Base-by-base conservation (phyloP, 1,284 basidiomycete species). In the Porogramme epimiltina region DNA sequence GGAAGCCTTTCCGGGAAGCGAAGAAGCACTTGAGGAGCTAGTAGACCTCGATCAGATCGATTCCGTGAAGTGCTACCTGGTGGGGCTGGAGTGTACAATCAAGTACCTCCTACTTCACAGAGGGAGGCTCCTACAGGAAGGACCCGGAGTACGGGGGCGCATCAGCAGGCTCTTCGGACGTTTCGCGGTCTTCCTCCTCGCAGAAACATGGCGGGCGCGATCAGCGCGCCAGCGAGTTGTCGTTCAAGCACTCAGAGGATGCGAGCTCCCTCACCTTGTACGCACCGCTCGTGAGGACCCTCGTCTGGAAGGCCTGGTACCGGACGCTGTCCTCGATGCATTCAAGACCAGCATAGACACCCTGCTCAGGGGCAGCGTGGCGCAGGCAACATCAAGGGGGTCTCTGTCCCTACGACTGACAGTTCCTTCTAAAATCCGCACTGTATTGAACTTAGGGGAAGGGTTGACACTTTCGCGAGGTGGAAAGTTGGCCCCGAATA, bases 51-150 rank as follows among this genome's bases (percentile, higher is more conserved):
- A 56, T 33, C 42, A 47, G 22, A 36, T 43, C 48, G 41, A 42
- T 18, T 50, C 55, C 20, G 41, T 56, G 45, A 51, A 43, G 33
- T 37, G 49, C 45, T 56, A 56, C 40, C 39, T 56, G 33, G 49
- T 48, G 6, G 55, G 51, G 1, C 31, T 56, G 25, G 51, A 48
- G 20, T 36, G 43, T 18, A 41, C 47, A 5, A 28, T 53, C 18
- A 47, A 48, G n/a, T 56, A 56, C 26, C 55, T 56, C 19, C 42
- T 56, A 4, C 51, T 34, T 2, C 55, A 56, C 11, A 34, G 45
- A 19, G 23, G 22, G 2, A 24, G 25, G 1, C 34, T 56, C 2
- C 26, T 37, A 3, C 43, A 37, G 23, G 47, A 33, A 16, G 44
- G 48, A 1, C 24, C 45, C 10, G 28, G 50, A 3, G 33, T 49